Evolutionary conservation across 805 yeast genomes (phyloP).

Genomic region (Candida fluviatilis): DNA sequence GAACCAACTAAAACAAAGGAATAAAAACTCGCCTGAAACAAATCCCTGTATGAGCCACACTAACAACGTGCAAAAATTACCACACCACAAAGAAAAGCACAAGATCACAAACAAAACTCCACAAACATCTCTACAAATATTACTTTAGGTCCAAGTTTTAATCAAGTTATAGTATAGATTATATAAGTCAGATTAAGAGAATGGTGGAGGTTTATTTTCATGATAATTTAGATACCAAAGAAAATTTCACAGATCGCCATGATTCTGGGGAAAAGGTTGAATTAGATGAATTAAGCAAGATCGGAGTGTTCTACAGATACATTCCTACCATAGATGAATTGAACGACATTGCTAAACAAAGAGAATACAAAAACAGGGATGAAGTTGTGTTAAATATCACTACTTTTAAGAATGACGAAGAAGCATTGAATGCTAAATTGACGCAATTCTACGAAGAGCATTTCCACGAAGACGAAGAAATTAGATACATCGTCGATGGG

Average conservation of each 20-base stretch:
- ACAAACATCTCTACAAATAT: too few relatives aligned
- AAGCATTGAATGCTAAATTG: slow-evolving; percentile 60
- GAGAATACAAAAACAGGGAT: slow-evolving; percentile 81
- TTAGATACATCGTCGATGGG: slow-evolving; percentile 84
- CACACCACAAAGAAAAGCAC: too few relatives aligned
- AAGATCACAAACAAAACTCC: too few relatives aligned
- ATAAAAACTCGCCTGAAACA: too few relatives aligned
- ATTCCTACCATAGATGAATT: slow-evolving; percentile 52
- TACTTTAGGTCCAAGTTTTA: too few relatives aligned
- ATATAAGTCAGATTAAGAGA: too few relatives aligned
- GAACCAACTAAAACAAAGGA: too few relatives aligned
- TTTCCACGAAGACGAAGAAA: slow-evolving; percentile 95
- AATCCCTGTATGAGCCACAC: too few relatives aligned
- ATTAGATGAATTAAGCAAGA: slow-evolving; percentile 41
- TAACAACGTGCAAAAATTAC: too few relatives aligned
- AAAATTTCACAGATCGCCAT: slow-evolving; percentile 63
- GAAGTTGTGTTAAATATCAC: slow-evolving; percentile 54
- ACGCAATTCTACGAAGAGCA: slow-evolving; percentile 76
- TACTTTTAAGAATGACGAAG: slow-evolving; percentile 55
- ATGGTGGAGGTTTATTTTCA: slow-evolving; percentile 50
- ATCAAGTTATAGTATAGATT: too few relatives aligned
- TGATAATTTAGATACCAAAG: slow-evolving; percentile 54
- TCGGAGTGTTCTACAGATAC: slow-evolving; percentile 69
- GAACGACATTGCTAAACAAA: slow-evolving; percentile 59
- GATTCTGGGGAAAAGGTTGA: slow-evolving; percentile 62